Evolutionary conservation across 306 rosid genomes (phyloP).

Genomic region (Cajanus cajan): DNA sequence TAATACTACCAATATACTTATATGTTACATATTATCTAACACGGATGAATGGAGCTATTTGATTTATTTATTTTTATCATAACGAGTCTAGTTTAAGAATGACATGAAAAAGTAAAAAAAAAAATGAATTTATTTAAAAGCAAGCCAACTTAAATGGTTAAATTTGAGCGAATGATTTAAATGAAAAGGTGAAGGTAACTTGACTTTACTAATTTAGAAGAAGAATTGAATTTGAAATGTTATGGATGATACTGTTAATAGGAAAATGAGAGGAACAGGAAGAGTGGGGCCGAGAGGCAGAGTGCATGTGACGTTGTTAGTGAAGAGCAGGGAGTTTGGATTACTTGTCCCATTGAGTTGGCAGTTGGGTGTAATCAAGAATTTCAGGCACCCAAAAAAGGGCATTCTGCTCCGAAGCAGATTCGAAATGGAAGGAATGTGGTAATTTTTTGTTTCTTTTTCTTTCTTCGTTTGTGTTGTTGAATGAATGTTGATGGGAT

Average conservation of each 20-base stretch:
- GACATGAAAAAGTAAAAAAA: background rate
- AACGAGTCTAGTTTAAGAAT: no score
- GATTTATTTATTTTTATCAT: no score
- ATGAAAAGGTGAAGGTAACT: background rate
- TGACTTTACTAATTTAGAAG: background rate
- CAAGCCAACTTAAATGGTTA: background rate
- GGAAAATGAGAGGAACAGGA: background rate
- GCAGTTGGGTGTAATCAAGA: conserved; percentile 13
- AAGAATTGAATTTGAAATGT: background rate
- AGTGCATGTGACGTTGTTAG: conserved; percentile 10
- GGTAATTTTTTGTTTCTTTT: background rate
- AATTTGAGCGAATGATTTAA: background rate
- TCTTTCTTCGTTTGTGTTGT: background rate
- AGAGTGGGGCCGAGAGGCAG: background rate
- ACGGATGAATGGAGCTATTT: no score
- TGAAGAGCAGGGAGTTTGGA: background rate
- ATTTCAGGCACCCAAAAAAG: conserved; percentile 32
- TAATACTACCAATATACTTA: background rate
- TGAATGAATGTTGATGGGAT: background rate
- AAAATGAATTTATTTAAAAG: background rate
- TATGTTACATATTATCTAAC: background rate
- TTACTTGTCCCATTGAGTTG: background rate
- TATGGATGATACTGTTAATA: background rate
- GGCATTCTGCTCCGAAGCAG: conserved; percentile 5
- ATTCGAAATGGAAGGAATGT: conserved; percentile 17